Percentiles rank a stretch among this genome's conserved stretches.
These are phyloP conservation scores for Apophysomyces trapeziformis DNA, from an alignment of 371 early-diverging fungal genomes.

Conservation along the genomic window DNA sequence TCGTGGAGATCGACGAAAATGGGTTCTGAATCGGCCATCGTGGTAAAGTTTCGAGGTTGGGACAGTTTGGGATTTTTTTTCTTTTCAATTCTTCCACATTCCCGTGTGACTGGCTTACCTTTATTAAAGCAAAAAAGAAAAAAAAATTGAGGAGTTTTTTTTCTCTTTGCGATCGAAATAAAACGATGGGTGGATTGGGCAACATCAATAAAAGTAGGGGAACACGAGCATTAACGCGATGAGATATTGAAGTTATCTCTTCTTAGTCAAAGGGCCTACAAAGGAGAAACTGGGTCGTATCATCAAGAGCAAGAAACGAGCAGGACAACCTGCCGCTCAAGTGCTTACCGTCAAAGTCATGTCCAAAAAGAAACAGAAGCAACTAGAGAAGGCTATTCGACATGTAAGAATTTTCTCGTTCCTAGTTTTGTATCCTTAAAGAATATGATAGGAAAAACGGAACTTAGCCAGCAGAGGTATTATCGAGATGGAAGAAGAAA, in stretches of 20 bases:
- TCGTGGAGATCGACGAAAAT: slow-evolving; percentile 76
- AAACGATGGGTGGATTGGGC: background rate
- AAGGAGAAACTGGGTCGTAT: slow-evolving; percentile 10
- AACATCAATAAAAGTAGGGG: background rate
- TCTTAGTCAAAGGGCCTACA: slow-evolving; percentile 14
- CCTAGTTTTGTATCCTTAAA: background rate
- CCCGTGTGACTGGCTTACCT: background rate
- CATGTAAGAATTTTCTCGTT: slow-evolving; percentile 29
- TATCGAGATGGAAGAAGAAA: slow-evolving; percentile 49
- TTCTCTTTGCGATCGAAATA: background rate
- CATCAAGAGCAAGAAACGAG: background rate
- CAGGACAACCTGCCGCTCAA: background rate
- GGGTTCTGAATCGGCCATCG: slow-evolving; percentile 39
- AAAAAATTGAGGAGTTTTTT: background rate
- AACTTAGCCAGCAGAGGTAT: slow-evolving; percentile 38
- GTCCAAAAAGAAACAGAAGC: slow-evolving; percentile 54
- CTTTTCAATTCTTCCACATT: background rate
- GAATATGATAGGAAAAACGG: slow-evolving; percentile 36
- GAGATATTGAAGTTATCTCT: background rate
- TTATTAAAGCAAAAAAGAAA: background rate
- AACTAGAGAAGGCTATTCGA: slow-evolving; percentile 38
- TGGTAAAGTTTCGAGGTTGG: background rate
- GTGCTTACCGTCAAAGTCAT: slow-evolving; percentile 21
- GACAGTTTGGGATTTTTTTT: slow-evolving; percentile 14
- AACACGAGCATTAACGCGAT: background rate